Conservation (phyloP, 2,329 filamentous ascomycete species). For the Pezicula neosporulosa region DNA sequence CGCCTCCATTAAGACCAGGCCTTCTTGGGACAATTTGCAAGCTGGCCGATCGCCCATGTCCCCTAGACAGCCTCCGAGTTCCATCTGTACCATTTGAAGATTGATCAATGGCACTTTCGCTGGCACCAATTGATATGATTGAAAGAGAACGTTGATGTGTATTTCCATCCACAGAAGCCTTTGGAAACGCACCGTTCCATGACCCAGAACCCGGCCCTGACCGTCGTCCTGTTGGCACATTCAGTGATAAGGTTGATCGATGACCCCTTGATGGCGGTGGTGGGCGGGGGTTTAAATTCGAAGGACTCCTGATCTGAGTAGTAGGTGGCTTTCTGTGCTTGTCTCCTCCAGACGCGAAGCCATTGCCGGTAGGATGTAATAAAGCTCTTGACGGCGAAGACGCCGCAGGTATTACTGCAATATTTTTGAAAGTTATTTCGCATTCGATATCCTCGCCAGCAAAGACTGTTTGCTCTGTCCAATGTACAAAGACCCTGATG, state of each 20-base stretch:
- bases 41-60: slow-evolving; percentile 77
- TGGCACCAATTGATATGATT: slow-evolving; percentile 73
- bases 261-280: slow-evolving; percentile 50
- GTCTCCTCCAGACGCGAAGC: slow-evolving; percentile 18
- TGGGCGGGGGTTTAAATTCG: slow-evolving; percentile 44
- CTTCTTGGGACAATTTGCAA: slow-evolving; percentile 66
- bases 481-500: slow-evolving; percentile 93
- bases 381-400: slow-evolving; percentile 18
- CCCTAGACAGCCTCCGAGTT: slow-evolving; percentile 51
- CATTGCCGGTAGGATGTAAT: slow-evolving; percentile 21
- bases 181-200: slow-evolving; percentile 18
- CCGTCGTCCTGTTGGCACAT: slow-evolving; percentile 37
- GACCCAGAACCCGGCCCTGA: slow-evolving; percentile 13
- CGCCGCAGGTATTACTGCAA: slow-evolving; percentile 31
- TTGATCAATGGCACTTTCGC: slow-evolving; percentile 26
- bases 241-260: slow-evolving; percentile 64
- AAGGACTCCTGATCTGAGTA: slow-evolving; percentile 33
- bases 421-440: slow-evolving; percentile 93
- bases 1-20: slow-evolving; percentile 35
- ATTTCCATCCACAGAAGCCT: slow-evolving; percentile 39
- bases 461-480: slow-evolving; percentile 92
- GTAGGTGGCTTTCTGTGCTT: slow-evolving; percentile 25
- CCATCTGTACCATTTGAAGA: slow-evolving; percentile 32
- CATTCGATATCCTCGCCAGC: slow-evolving; percentile 95
- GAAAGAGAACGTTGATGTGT: slow-evolving; percentile 74